phyloP scores from a whole-genome alignment of 2,329 filamentous ascomycete species.

The Fusarium denticulatum region DNA sequence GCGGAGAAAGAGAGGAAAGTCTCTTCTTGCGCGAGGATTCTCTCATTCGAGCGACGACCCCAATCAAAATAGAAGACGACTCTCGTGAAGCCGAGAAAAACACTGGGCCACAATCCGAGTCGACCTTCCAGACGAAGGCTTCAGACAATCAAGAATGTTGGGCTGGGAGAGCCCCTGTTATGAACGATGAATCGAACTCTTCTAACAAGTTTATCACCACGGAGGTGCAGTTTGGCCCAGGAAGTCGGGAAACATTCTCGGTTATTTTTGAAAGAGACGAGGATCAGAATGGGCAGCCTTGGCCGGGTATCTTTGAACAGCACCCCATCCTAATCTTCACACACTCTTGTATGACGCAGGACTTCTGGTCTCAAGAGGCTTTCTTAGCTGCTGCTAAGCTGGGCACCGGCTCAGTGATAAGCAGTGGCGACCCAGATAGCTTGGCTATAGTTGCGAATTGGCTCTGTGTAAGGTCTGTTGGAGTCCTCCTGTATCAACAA shows the following conservation, averaged over 20 bases:
- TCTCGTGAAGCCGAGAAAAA: background rate
- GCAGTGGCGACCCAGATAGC: background rate
- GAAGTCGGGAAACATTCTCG: conserved; percentile 7
- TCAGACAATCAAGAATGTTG: background rate
- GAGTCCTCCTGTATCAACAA: conserved; percentile 47
- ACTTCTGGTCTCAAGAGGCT: conserved; percentile 41
- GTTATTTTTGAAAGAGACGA: conserved; percentile 21
- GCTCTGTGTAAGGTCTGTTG: conserved; percentile 50
- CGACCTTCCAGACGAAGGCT: background rate
- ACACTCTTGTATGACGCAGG: conserved; percentile 48
- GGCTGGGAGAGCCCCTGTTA: background rate
- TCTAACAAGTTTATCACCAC: conserved; percentile 11
- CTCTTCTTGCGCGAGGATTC: conserved; percentile 34
- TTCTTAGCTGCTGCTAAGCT: conserved; percentile 24
- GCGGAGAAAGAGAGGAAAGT: conserved; percentile 39
- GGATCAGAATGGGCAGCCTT: conserved; percentile 22
- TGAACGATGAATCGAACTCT: background rate
- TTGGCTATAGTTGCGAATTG: conserved; percentile 47
- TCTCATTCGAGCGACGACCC: background rate
- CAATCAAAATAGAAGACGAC: background rate
- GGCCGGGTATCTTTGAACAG: conserved; percentile 42
- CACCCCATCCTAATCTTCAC: conserved; percentile 46
- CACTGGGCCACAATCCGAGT: background rate
- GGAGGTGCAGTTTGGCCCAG: conserved; percentile 30
- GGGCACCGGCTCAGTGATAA: conserved; percentile 36